Evolutionary conservation across 2,329 filamentous ascomycete genomes (phyloP).

Genomic region (Penicillium sp.): DNA sequence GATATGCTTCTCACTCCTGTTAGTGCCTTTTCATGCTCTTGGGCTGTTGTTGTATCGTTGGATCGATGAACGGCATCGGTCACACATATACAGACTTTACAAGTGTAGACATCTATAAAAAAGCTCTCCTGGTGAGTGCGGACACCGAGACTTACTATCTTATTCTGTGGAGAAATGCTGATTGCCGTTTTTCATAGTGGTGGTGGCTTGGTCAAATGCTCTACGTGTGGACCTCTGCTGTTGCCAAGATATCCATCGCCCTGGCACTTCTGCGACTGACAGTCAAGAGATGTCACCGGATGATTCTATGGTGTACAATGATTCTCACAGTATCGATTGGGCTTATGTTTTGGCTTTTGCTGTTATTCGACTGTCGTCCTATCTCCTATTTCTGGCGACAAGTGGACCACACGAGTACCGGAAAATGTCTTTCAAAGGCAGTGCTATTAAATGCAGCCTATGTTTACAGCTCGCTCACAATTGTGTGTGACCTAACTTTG

Average conservation of each 20-base stretch:
- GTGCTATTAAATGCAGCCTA: constrained; percentile 55
- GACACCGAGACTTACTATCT: background rate
- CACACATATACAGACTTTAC: constrained; percentile 8
- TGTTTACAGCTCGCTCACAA: constrained; percentile 47
- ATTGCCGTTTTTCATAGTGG: constrained; percentile 7
- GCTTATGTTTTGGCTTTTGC: constrained; percentile 47
- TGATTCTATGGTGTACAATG: constrained; percentile 47
- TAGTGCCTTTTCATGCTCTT: constrained; percentile 10
- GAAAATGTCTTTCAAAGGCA: constrained; percentile 42
- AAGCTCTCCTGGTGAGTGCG: constrained; percentile 12
- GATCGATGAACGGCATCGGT: constrained; percentile 10
- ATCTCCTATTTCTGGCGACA: constrained; percentile 51
- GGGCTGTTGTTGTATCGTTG: constrained; percentile 2
- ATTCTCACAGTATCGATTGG: constrained; percentile 43
- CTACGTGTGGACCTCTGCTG: constrained; percentile 47
- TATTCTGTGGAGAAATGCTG: background rate
- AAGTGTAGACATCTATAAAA: constrained; percentile 1
- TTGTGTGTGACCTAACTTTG: constrained; percentile 50
- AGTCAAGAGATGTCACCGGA: constrained; percentile 42
- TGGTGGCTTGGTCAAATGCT: constrained; percentile 55
- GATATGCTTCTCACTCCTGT: background rate
- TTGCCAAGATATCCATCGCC: constrained; percentile 52
- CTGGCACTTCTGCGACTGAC: constrained; percentile 53
- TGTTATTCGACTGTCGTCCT: constrained; percentile 52
- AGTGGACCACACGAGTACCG: constrained; percentile 26